Evolutionary conservation across 176 grass and related monocot genomes (phyloP), one percentile per base, ranked within the genome.

Genomic region (Dactylis glomerata): DNA sequence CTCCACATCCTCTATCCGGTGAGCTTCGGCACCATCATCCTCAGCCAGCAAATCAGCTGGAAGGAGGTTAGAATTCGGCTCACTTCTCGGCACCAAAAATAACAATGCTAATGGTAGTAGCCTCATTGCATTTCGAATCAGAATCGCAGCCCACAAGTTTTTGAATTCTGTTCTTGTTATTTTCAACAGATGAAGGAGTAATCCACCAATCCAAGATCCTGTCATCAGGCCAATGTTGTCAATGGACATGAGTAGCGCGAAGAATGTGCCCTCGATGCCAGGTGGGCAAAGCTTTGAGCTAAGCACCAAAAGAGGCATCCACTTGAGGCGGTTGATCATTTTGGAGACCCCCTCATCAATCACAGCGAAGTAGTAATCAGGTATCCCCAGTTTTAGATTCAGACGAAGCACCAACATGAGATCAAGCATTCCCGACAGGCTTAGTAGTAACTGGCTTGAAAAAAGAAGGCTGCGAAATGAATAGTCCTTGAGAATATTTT

Each of bases 221-320:
- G 87, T 91, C 50, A 92, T 71, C 55, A 73, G 2, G 28, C 94
- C 94, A 52, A 90, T 76, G 71, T 94, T 94, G 45, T 97, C 94
- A 6, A 97, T 87, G 15, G 92, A 97, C 94, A 97, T 97, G 54
- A 97, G 66, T 45, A 97, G 88, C 10, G 92, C 90, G 0, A 87
- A 97, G 86, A 97, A 97, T 19, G 92, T 94, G 73, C 94, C 92
- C 79, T 97, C 94, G 22, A 92, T 92, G 20, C 94, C 94, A 64
- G 81, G n/a, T 58, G 92, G 90, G 36, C 94, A 92, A 38, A 97
- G 86, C 80, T 92, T 94, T 40, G 94, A 86, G 84, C 94, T 87
- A 65, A 97, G 92, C 28, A 97, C 94, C 49, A 97, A 78, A 41
- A 97, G 86, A 15, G 92, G 94, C 92, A 97, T 92, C 90, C 88